Percentiles rank a stretch among this genome's conserved stretches.
Evolutionary conservation across 768 basidiomycete species (phyloP).

Genomic region (Lactarius vividus): DNA sequence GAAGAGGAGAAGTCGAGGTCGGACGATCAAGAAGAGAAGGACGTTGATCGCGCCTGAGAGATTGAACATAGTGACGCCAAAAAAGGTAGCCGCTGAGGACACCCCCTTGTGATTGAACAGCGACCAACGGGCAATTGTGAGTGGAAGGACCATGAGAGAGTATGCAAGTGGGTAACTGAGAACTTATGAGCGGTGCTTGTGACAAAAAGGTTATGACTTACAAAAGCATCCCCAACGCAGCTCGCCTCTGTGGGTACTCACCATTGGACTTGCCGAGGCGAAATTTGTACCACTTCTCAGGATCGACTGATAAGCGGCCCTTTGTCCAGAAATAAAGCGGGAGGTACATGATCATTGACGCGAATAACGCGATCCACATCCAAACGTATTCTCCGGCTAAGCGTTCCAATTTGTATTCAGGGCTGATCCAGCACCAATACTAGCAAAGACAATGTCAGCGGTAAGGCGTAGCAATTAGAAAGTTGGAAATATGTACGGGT

Average conservation of each 20-base stretch:
- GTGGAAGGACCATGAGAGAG: constrained; percentile 39
- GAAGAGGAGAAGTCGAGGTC: constrained; percentile 38
- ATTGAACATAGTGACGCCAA: constrained; percentile 34
- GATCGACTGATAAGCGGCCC: constrained; percentile 37
- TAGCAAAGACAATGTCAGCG: background rate
- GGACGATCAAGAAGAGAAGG: constrained; percentile 39
- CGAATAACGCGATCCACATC: constrained; percentile 42
- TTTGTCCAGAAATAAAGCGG: constrained; percentile 38
- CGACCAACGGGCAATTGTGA: constrained; percentile 44
- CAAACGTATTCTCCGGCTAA: constrained; percentile 44
- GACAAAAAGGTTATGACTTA: constrained; percentile 21
- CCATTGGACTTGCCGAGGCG: constrained; percentile 18
- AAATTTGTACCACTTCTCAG: constrained; percentile 38
- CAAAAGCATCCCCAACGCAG: constrained; percentile 31
- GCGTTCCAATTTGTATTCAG: constrained; percentile 33
- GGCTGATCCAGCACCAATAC: constrained; percentile 46
- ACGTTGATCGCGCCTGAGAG: constrained; percentile 43
- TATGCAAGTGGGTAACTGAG: constrained; percentile 42
- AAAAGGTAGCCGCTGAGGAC: constrained; percentile 37
- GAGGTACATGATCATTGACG: constrained; percentile 37
- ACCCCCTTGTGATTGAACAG: constrained; percentile 31
- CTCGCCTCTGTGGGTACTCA: constrained; percentile 7
- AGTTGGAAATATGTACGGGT: constrained; percentile 31
- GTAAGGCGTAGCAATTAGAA: background rate
- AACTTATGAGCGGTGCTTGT: background rate